Base-by-base conservation (phyloP, 2,329 filamentous ascomycete genomes). In the Oidium heveae region DNA sequence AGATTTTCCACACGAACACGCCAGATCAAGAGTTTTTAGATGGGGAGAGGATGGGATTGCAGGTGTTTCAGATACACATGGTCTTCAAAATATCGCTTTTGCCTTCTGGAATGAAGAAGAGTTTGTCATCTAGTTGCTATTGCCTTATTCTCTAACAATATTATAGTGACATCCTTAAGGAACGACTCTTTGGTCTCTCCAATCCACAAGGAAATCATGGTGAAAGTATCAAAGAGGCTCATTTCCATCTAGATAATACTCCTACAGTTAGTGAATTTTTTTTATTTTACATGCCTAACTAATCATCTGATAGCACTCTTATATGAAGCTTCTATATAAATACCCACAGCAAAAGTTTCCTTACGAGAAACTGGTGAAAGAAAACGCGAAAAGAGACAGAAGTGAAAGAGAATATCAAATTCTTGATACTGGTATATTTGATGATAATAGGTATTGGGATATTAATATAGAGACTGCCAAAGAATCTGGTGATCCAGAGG, bases 241-340 rank as follows among this genome's bases (percentile, higher is more conserved):
- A 96, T 69, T 96, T 95, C 64, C 89, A 96, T 68, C 70, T 95
- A 56, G 89, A 96, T 69, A 96, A 96, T 67, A 94, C 86, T 32
- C 89, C 89, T 56, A 66, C 65, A 20, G 64, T 66, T 53, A 32
- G 61, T 59, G 15, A 36, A 33, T 12, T 39, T 34, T 16, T n/a
- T 36, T 6, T 4, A 10, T n/a, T 36, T 41, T 4, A 18, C 16
- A n/a, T 12, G 9, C 9, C 37, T 51, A 34, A 43, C 54, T 61
- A 47, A 60, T 43, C 59, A 20, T 61, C 56, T 50, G 46, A 5
- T 66, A 88, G 84, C 88, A 95, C 69, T 94, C 89, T 32, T 96
- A 96, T 72, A 96, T 96, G 89, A 96, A 96, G 68, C 93, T 81
- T 65, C 80, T 96, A 61, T 96, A 96, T 76, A 96, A 96, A 69